These are phyloP conservation scores for Porphyra umbilicalis DNA, from an alignment of 31 red algal genomes.

Conservation along the genomic window DNA sequence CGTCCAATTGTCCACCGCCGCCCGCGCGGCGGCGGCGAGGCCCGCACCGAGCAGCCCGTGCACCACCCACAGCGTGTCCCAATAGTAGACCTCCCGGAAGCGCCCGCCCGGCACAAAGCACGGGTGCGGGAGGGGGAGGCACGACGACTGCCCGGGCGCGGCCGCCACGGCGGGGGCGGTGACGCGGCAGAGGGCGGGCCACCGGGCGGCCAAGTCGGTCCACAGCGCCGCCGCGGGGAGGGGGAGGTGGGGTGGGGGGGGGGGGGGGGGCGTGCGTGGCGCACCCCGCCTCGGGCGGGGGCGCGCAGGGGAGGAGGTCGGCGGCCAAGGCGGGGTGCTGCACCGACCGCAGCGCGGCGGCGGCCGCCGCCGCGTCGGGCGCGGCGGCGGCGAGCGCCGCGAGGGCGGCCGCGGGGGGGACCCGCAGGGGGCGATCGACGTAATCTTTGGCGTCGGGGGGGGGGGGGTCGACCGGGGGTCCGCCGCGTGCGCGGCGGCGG, in stretches of 20 bases:
- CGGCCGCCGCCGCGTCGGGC: not conserved
- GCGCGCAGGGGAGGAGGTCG: not conserved
- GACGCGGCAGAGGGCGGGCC: not conserved
- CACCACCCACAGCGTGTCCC: constrained; percentile 82
- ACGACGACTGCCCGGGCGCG: not conserved
- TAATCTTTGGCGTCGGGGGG: not conserved
- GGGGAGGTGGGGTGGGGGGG: not conserved
- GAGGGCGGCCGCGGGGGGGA: not conserved
- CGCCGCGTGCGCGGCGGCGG: no score
- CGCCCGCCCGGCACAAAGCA: constrained; percentile 80
- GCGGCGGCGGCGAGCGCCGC: not conserved
- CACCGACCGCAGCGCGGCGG: not conserved
- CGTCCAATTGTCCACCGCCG: constrained; percentile 53
- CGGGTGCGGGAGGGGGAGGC: constrained; percentile 40
- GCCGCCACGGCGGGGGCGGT: not conserved
- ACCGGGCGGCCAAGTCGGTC: not conserved
- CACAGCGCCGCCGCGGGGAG: not conserved
- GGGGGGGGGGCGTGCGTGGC: not conserved
- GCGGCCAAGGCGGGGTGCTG: not conserved
- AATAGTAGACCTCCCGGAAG: constrained; percentile 89
- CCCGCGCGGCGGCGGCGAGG: constrained; percentile 44
- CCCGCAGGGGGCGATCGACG: not conserved
- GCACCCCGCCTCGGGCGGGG: not conserved
- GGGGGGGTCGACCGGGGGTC: not conserved
- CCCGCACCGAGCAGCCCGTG: constrained; percentile 59